Evolutionary conservation across 2,329 filamentous ascomycete genomes (phyloP).

Genomic region (Ascosphaera acerosa): DNA sequence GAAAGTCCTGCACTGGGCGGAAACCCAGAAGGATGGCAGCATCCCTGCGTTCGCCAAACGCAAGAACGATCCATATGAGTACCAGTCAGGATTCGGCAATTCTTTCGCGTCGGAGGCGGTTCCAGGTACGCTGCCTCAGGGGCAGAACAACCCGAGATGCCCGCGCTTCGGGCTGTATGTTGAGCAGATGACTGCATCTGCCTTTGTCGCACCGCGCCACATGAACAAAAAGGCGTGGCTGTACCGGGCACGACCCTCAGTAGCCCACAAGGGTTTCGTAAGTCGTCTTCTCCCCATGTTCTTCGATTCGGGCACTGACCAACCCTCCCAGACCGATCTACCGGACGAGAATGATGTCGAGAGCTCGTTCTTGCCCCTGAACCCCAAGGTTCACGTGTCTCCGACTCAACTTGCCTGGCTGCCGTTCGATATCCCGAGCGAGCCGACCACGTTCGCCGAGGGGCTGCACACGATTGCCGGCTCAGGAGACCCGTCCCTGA

Average conservation of each 20-base stretch:
- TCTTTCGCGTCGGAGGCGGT: conserved; percentile 36
- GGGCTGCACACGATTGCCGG: conserved; percentile 49
- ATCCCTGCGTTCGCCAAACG: conserved; percentile 29
- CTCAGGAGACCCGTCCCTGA: conserved; percentile 53
- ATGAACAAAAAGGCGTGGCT: conserved; percentile 49
- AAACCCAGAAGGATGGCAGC: conserved; percentile 31
- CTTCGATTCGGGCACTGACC: no score
- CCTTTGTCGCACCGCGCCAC: conserved; percentile 43
- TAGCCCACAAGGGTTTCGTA: conserved; percentile 28
- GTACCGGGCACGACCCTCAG: conserved; percentile 41
- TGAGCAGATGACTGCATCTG: conserved; percentile 49
- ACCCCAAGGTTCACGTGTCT: conserved; percentile 39
- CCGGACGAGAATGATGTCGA: neutral
- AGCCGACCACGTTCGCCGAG: conserved; percentile 42
- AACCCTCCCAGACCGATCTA: conserved; percentile 25
- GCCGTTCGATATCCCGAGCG: conserved; percentile 41
- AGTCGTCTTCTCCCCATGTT: conserved; percentile 21
- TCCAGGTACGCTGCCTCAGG: conserved; percentile 45
- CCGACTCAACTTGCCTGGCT: conserved; percentile 67
- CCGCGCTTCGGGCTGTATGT: conserved; percentile 55
- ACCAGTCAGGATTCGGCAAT: conserved; percentile 33
- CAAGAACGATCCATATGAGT: conserved; percentile 30
- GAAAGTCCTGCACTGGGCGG: conserved; percentile 31
- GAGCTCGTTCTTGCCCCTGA: conserved; percentile 9
- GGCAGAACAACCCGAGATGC: conserved; percentile 61